Conservation (phyloP, 768 basidiomycete species). For the Phanerochaete sordida region DNA sequence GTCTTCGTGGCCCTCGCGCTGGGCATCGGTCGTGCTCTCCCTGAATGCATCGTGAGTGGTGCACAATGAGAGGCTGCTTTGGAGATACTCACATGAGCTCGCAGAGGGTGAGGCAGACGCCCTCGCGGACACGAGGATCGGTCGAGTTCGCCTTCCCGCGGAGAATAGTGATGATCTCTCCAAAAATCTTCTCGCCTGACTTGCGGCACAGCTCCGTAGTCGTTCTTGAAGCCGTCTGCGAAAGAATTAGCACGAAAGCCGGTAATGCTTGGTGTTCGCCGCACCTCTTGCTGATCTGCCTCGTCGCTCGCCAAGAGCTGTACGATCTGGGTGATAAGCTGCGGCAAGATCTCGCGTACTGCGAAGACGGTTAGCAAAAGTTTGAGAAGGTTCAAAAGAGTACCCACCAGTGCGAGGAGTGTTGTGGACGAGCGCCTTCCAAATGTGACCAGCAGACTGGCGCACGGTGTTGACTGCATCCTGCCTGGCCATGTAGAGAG, state of each 20-base stretch:
- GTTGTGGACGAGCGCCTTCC: slow-evolving; percentile 97
- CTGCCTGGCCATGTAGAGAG: slow-evolving; percentile 89
- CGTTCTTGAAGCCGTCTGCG: slow-evolving; percentile 83
- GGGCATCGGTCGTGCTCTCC: slow-evolving; percentile 77
- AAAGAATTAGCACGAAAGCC: not conserved
- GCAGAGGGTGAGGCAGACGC: slow-evolving; percentile 82
- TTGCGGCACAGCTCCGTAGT: slow-evolving; percentile 89
- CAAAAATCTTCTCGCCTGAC: slow-evolving; percentile 88
- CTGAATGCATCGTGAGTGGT: slow-evolving; percentile 36
- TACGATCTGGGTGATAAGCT: slow-evolving; percentile 77
- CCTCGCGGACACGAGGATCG: slow-evolving; percentile 67
- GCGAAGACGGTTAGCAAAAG: slow-evolving; percentile 9
- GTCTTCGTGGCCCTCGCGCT: slow-evolving; percentile 85
- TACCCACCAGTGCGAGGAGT: slow-evolving; percentile 80
- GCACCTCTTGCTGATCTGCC: slow-evolving; percentile 87
- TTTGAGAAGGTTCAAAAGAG: not conserved
- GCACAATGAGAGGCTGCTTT: not conserved
- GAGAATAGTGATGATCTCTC: slow-evolving; percentile 79
- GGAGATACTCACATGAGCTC: slow-evolving; percentile 72
- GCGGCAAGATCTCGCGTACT: slow-evolving; percentile 89
- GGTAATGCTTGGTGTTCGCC: not conserved
- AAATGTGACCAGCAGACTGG: slow-evolving; percentile 90
- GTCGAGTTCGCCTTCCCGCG: slow-evolving; percentile 60
- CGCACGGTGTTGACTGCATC: slow-evolving; percentile 88
- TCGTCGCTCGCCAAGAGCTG: slow-evolving; percentile 74